A percentile compares a stretch with the other conserved stretches of the same genome.
These are phyloP conservation scores for Talaromyces amestolkiae DNA, from an alignment of 2,329 filamentous ascomycete genomes.

Conservation along the genomic window DNA sequence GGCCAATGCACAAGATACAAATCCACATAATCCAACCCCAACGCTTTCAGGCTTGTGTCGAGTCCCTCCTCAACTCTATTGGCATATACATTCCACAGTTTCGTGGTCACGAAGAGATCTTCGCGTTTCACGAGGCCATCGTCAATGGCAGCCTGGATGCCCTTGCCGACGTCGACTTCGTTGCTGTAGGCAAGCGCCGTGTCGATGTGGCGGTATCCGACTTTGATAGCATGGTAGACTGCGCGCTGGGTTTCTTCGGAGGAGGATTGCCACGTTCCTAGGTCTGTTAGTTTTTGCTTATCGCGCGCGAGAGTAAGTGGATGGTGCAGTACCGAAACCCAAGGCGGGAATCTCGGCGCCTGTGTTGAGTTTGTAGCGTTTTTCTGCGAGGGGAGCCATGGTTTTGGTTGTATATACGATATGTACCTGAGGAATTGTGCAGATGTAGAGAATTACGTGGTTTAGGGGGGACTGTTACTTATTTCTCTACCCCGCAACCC, in stretches of 20 bases:
- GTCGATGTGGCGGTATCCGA: slow-evolving; percentile 57
- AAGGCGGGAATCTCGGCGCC: slow-evolving; percentile 49
- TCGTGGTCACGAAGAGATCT: slow-evolving; percentile 65
- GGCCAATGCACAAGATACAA: slow-evolving; percentile 70
- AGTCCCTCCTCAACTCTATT: slow-evolving; percentile 62
- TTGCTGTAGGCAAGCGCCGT: slow-evolving; percentile 35
- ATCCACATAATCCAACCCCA: slow-evolving; percentile 66
- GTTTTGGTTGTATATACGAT: neutral
- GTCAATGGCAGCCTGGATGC: slow-evolving; percentile 53
- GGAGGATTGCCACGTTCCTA: slow-evolving; percentile 47
- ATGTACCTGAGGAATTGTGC: neutral
- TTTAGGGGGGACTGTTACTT: neutral
- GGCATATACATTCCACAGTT: slow-evolving; percentile 64
- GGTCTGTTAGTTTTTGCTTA: neutral
- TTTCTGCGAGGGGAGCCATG: slow-evolving; percentile 24
- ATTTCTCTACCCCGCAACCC: neutral
- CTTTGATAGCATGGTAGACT: slow-evolving; percentile 48
- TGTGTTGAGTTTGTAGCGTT: slow-evolving; percentile 48
- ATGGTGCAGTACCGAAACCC: slow-evolving; percentile 44
- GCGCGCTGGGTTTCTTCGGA: slow-evolving; percentile 50
- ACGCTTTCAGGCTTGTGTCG: slow-evolving; percentile 59
- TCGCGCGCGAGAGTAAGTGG: neutral
- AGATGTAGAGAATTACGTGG: neutral
- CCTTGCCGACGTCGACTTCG: slow-evolving; percentile 57
- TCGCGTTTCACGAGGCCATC: slow-evolving; percentile 62